Percentiles rank a stretch among this genome's conserved stretches.
Conservation (phyloP, 352 stramenopile genomes). For the Pythium dissotocum region DNA sequence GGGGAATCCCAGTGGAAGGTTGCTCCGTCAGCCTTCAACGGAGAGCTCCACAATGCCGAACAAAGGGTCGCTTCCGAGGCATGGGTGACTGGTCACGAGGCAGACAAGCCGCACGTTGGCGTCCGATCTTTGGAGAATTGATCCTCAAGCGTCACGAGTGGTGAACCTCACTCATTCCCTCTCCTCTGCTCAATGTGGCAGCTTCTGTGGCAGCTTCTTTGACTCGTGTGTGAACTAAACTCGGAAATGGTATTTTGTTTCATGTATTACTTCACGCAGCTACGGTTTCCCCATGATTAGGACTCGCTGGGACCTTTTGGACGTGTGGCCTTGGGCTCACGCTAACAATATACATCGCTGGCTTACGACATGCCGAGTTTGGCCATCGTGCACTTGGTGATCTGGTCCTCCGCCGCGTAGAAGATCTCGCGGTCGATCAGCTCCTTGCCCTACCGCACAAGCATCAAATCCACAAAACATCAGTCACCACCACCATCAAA, state of each 20-base stretch:
- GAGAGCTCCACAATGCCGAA: too few species aligned
- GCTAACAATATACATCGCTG: not conserved
- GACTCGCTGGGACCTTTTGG: not conserved
- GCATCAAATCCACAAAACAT: constrained; percentile 19
- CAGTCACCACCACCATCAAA: not conserved
- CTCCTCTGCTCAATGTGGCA: not conserved
- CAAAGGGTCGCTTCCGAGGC: too few species aligned
- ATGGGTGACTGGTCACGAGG: not conserved
- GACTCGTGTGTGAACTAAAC: not conserved
- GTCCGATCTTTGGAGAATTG: too few species aligned
- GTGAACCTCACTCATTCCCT: too few species aligned
- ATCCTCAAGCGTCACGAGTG: too few species aligned
- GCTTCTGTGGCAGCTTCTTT: not conserved
- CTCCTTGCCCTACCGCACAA: not conserved
- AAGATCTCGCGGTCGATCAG: constrained; percentile 14
- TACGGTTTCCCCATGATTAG: not conserved
- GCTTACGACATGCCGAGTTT: not conserved
- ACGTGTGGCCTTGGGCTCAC: not conserved
- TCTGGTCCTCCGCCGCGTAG: constrained; percentile 12
- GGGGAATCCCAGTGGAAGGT: not conserved
- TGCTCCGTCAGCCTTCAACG: not conserved
- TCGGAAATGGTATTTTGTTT: not conserved
- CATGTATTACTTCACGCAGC: not conserved
- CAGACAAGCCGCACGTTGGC: not conserved
- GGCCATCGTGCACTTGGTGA: constrained; percentile 8